phyloP scores from a whole-genome alignment of 73 alveolate species.

The Stentor coeruleus region DNA sequence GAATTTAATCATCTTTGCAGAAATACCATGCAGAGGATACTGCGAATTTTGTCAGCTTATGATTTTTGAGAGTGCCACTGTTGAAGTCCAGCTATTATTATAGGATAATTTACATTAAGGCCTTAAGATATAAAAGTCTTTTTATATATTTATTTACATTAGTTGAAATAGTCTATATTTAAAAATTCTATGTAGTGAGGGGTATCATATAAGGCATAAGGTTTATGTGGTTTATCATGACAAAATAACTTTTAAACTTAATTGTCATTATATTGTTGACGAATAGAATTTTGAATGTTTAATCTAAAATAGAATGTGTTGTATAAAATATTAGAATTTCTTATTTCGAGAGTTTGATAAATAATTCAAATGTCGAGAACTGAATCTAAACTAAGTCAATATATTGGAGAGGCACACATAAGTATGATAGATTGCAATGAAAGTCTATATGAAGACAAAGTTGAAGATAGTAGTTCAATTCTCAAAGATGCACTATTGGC shows the following conservation, averaged over 20 bases:
- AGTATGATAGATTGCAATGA: background rate
- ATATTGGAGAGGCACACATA: background rate
- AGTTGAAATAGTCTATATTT: background rate
- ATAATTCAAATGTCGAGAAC: conserved; percentile 17
- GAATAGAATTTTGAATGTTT: no score
- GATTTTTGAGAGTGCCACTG: background rate
- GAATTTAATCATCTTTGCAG: conserved; percentile 1
- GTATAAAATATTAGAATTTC: no score
- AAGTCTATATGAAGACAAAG: background rate
- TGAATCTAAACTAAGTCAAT: background rate
- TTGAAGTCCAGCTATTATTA: conserved; percentile 7
- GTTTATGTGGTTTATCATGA: no score
- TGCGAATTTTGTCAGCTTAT: background rate
- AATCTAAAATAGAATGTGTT: no score
- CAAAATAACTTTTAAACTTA: no score
- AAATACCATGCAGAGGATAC: background rate
- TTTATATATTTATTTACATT: background rate
- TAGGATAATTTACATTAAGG: background rate
- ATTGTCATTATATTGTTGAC: no score
- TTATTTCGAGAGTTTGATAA: no score
- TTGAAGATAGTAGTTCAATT: background rate
- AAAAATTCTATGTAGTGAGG: background rate
- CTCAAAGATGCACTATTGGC: conserved; percentile 16
- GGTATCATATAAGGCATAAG: background rate
- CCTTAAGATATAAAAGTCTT: background rate